These are phyloP conservation scores for Myriosclerotinia curreyana DNA, from an alignment of 2,329 filamentous ascomycete genomes.

Conservation along the genomic window DNA sequence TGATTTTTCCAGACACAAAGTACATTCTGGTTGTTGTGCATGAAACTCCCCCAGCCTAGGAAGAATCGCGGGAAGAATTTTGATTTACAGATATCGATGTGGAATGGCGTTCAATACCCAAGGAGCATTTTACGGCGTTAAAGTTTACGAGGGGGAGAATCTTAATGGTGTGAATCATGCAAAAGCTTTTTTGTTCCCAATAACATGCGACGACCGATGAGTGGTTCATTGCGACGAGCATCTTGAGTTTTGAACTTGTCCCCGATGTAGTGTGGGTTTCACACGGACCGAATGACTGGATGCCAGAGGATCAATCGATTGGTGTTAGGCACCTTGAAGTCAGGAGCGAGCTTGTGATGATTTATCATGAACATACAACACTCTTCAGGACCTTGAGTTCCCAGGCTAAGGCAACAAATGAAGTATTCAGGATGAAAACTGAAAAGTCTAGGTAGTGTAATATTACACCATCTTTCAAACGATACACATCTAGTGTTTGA, in stretches of 20 bases:
- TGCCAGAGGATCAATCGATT: not conserved
- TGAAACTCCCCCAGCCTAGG: conserved; percentile 68
- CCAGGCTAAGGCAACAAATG: not conserved
- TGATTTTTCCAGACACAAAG: conserved; percentile 77
- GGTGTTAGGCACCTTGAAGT: not conserved
- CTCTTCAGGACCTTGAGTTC: not conserved
- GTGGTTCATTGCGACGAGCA: not conserved
- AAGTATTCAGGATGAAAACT: not conserved
- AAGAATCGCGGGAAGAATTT: not conserved
- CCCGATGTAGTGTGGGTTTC: not conserved
- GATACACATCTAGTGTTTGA: not conserved
- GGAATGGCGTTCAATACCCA: conserved; percentile 23
- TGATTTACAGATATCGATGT: not conserved
- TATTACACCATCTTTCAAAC: no score
- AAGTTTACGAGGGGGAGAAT: not conserved
- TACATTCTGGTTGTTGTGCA: conserved; percentile 78
- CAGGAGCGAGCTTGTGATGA: not conserved
- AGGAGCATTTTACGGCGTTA: conserved; percentile 20
- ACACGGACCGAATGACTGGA: no score
- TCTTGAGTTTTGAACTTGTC: not conserved
- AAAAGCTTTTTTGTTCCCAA: not conserved
- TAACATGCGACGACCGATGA: not conserved
- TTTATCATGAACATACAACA: not conserved
- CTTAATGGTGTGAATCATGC: conserved; percentile 7
- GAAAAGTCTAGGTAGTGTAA: not conserved